A percentile compares a stretch with the other conserved stretches of the same genome.
These are phyloP conservation scores for Ceratorhiza oryzae-sativae DNA, from an alignment of 1,284 basidiomycete genomes.

Conservation along the genomic window DNA sequence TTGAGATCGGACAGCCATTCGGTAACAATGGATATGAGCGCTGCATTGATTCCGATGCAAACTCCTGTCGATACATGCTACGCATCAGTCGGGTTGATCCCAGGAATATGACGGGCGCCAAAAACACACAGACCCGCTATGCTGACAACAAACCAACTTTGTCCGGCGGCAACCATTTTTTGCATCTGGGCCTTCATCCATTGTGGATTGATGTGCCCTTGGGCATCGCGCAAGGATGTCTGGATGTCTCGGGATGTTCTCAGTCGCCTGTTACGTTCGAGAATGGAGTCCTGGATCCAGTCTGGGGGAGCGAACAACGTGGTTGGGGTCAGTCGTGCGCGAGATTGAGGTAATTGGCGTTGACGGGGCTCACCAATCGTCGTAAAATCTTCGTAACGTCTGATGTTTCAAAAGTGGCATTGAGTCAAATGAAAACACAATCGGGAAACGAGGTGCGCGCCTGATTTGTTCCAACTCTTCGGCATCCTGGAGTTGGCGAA, in stretches of 20 bases:
- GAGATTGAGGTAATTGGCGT: slow-evolving; percentile 12
- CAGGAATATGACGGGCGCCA: neutral
- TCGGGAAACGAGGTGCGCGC: slow-evolving; percentile 45
- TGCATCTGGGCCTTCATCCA: slow-evolving; percentile 72
- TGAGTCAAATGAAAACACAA: slow-evolving; percentile 16
- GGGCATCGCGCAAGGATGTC: slow-evolving; percentile 59
- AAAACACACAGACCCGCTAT: slow-evolving; percentile 75
- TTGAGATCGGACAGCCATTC: slow-evolving; percentile 98
- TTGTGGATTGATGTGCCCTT: slow-evolving; percentile 59
- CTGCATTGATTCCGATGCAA: slow-evolving; percentile 92
- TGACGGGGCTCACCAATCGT: slow-evolving; percentile 65
- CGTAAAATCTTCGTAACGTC: slow-evolving; percentile 78
- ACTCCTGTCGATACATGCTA: slow-evolving; percentile 63
- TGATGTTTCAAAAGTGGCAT: slow-evolving; percentile 47
- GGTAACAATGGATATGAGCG: slow-evolving; percentile 94
- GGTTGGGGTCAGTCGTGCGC: slow-evolving; percentile 27
- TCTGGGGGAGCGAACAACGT: slow-evolving; percentile 57
- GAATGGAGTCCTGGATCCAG: slow-evolving; percentile 94
- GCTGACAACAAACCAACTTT: slow-evolving; percentile 79
- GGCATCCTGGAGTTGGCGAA: slow-evolving; percentile 46
- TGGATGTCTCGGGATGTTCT: slow-evolving; percentile 62
- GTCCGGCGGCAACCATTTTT: slow-evolving; percentile 59
- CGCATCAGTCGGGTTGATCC: slow-evolving; percentile 37
- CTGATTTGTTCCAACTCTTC: slow-evolving; percentile 55
- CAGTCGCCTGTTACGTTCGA: slow-evolving; percentile 80